Base-by-base conservation (phyloP, 352 stramenopile species). In the Thraustochytrium striatum region DNA sequence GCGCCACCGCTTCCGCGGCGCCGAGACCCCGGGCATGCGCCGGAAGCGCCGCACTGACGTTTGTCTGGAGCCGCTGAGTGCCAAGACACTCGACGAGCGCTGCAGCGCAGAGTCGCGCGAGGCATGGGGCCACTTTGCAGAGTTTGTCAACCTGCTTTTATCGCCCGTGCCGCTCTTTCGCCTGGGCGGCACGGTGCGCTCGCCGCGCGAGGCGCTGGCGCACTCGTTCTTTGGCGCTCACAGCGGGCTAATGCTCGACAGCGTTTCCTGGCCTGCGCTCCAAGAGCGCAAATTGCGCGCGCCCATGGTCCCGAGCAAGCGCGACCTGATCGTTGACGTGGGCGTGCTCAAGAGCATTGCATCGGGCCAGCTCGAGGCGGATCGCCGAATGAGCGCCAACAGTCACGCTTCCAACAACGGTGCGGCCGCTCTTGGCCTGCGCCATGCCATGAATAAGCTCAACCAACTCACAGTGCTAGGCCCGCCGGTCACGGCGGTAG, bases 241-340 rank as follows among this genome's bases (percentile, higher is more conserved):
- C n/a, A 39, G 9, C 21, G 65, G 39, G 16, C n/a, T 21, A 7
- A 43, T 16, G 30, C 43, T 75, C 39, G 44, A 58, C 7, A 21
- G 41, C 13, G 9, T 58, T 30, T 25, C 58, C 30, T 75, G 43
- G 43, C 41, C 58, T 25, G 65, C 65, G 11, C 39, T 75, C 3
- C 52, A 55, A 25, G 33, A 13, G 13, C 43, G n/a, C 9, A 3
- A 61, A 7, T 3, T 75, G 11, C n/a, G 11, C 21, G 28, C 65
- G 5, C 44, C 44, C 5, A 13, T 58, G 41, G 19, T 21, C 16
- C 39, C 35, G 11, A 35, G 35, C 32, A 25, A 25, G 2, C 8
- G 68, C 11, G 47, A 68, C 8, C 52, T 75, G 61, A 75, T 75
- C 30, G 65, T 75, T 0, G 65, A 75, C 25, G 11, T 41, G 13